These are phyloP conservation scores for Umbelopsis sp. DNA, from an alignment of 192 early-diverging fungal species.

Conservation along the genomic window DNA sequence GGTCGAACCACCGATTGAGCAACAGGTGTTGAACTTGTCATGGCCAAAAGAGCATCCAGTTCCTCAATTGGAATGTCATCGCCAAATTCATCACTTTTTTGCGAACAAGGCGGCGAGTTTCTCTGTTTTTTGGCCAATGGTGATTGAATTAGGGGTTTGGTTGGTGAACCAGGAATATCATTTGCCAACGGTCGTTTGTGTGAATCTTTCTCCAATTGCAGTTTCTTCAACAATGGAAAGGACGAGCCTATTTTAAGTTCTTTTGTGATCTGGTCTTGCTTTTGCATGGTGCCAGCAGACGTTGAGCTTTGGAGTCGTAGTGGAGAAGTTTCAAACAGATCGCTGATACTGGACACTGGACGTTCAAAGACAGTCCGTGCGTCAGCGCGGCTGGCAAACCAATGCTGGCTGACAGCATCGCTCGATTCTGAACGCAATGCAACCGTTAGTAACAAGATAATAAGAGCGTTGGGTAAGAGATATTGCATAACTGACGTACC, in stretches of 20 bases:
- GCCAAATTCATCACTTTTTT: slow-evolving; percentile 24
- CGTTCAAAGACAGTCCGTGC: not conserved
- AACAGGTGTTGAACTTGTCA: not conserved
- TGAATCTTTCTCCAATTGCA: not conserved
- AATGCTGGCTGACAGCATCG: not conserved
- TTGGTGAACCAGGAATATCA: too few species aligned
- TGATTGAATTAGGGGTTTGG: not conserved
- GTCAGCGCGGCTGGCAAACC: not conserved
- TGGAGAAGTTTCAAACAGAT: not conserved
- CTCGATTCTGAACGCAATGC: not conserved
- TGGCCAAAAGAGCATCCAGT: slow-evolving; percentile 7
- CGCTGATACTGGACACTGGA: not conserved
- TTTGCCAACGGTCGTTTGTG: not conserved
- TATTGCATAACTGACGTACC: not conserved
- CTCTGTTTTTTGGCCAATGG: not conserved
- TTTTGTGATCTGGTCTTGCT: not conserved
- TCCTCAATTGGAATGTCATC: slow-evolving; percentile 33
- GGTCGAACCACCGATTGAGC: not conserved
- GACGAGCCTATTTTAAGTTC: slow-evolving; percentile 2
- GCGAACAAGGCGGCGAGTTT: not conserved
- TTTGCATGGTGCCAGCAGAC: not conserved
- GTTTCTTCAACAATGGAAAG: not conserved
- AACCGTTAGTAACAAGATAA: too few species aligned
- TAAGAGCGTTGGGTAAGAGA: not conserved
- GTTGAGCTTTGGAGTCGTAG: not conserved